These are phyloP conservation scores for Stygiomarasmius scandens DNA, from an alignment of 1,284 basidiomycete species.

Conservation along the genomic window DNA sequence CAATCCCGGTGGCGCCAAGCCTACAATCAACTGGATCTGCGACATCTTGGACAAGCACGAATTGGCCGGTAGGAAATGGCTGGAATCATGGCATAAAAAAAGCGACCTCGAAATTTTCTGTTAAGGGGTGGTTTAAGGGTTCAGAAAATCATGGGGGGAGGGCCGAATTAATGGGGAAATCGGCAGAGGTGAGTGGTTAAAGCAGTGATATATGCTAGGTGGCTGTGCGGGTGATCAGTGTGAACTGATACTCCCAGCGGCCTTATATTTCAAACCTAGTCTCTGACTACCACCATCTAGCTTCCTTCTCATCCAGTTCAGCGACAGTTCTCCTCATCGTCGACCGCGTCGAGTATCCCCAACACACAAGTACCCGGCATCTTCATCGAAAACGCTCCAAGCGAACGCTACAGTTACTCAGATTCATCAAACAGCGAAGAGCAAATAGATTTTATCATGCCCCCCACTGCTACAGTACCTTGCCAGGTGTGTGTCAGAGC, in stretches of 20 bases:
- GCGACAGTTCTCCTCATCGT: neutral
- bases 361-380: neutral
- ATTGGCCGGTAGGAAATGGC: neutral
- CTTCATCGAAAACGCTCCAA: neutral
- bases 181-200: neutral
- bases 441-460: neutral
- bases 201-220: neutral
- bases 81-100: neutral
- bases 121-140: neutral
- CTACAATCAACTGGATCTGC: neutral
- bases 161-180: neutral
- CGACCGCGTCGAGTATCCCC: neutral
- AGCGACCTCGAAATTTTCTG: neutral
- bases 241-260: neutral
- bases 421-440: neutral
- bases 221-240: neutral
- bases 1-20: neutral
- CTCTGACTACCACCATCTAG: neutral
- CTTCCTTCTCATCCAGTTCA: neutral
- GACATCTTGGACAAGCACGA: neutral
- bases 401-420: neutral
- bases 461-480: neutral
- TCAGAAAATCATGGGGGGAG: neutral
- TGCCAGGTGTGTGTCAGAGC: neutral
- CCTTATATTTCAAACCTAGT: neutral